A percentile compares a stretch with the other conserved stretches of the same genome.
Evolutionary conservation across 2,329 filamentous ascomycete species (phyloP).

Genomic region (Leptodontidium sp.): DNA sequence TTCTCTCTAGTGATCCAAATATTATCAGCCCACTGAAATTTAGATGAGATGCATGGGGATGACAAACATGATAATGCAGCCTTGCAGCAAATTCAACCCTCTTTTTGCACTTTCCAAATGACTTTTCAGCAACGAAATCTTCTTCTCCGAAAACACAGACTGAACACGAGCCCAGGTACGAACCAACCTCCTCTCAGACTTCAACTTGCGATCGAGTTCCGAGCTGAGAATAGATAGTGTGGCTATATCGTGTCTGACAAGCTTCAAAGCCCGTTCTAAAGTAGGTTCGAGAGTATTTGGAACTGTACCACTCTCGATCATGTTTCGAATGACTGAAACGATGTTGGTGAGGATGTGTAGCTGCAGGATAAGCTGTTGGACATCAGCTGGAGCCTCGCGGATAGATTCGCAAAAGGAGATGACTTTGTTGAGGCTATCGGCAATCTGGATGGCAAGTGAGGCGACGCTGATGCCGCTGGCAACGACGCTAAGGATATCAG

Average conservation of each 20-base stretch:
- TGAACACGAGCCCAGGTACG: conserved; percentile 23
- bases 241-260: conserved; percentile 10
- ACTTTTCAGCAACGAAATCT: conserved; percentile 13
- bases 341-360: conserved; percentile 18
- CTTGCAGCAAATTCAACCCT: conserved; percentile 10
- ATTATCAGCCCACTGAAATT: too few species aligned
- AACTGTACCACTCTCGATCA: conserved; percentile 3
- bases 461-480: conserved; percentile 16
- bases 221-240: conserved; percentile 15
- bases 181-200: conserved; percentile 12
- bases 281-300: not conserved
- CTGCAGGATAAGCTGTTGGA: conserved; percentile 8
- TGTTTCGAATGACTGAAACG: conserved; percentile 14
- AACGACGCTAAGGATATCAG: conserved; percentile 16
- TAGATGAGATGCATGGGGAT: not conserved
- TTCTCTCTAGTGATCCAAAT: conserved; percentile 4
- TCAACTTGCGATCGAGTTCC: conserved; percentile 20
- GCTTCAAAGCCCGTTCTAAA: not conserved
- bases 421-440: conserved; percentile 23
- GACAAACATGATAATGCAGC: conserved; percentile 10
- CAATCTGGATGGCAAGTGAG: conserved; percentile 21
- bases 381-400: conserved; percentile 20
- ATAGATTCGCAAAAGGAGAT: conserved; percentile 20
- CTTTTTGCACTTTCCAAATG: conserved; percentile 16
- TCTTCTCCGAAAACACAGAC: conserved; percentile 23